A percentile compares a stretch with the other conserved stretches of the same genome.
These are phyloP conservation scores for Tolypocladium ovalisporum DNA, from an alignment of 2,329 filamentous ascomycete genomes.

Conservation along the genomic window DNA sequence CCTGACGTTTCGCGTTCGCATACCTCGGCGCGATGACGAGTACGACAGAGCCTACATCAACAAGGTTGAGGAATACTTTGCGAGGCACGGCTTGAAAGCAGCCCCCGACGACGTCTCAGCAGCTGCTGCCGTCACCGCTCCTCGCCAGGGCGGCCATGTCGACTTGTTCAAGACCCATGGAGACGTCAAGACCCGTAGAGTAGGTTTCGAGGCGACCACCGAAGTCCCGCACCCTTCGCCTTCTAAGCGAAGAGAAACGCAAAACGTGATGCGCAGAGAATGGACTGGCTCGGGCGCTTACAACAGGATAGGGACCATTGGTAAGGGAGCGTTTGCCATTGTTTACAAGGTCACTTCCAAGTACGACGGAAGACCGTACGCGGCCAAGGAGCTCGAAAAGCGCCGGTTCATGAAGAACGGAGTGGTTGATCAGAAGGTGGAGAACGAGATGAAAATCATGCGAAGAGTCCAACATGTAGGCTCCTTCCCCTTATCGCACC, in stretches of 20 bases:
- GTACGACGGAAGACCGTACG: conserved; percentile 71
- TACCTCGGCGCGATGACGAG: conserved; percentile 62
- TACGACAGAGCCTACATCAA: conserved; percentile 54
- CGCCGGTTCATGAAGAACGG: conserved; percentile 88
- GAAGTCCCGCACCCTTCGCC: conserved; percentile 4
- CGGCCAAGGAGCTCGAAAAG: conserved; percentile 93
- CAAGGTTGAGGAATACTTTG: conserved; percentile 60
- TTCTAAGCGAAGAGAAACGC: conserved; percentile 14
- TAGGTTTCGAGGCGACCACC: conserved; percentile 1
- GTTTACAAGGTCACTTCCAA: conserved; percentile 87
- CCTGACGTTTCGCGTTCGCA: conserved; percentile 73
- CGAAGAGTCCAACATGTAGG: conserved; percentile 70
- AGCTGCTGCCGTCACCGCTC: conserved; percentile 17
- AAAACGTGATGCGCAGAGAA: conserved; percentile 36
- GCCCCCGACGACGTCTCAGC: conserved; percentile 28
- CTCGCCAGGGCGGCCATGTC: conserved; percentile 27
- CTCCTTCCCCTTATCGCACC: conserved; percentile 1
- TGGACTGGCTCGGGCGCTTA: conserved; percentile 82
- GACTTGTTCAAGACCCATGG: conserved; percentile 21
- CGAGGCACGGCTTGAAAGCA: conserved; percentile 22
- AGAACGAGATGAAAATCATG: conserved; percentile 98
- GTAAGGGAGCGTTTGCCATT: conserved; percentile 88
- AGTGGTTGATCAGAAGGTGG: conserved; percentile 77
- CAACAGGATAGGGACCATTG: conserved; percentile 71
- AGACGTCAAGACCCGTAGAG: conserved; percentile 4